Evolutionary conservation across 441 rosid species (phyloP).

Genomic region (Bruguiera hainesii): DNA sequence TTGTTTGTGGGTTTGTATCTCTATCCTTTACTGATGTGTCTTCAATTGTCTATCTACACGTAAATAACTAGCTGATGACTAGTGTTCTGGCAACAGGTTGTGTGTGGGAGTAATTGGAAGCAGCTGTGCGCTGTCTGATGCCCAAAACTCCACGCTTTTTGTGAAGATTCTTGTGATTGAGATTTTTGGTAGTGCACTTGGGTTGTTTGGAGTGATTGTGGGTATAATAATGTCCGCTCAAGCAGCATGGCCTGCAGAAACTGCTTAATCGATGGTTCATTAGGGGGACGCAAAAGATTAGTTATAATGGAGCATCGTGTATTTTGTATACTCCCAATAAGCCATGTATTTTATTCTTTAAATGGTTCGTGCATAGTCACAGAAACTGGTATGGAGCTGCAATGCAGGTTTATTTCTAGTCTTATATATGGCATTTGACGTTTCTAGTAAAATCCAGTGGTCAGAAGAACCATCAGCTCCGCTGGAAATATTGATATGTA

Average conservation of each 20-base stretch:
- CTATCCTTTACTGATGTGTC: slow-evolving; percentile 17
- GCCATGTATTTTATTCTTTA: slow-evolving; percentile 11
- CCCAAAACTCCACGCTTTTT: slow-evolving; percentile 91
- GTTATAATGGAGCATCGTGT: slow-evolving; percentile 7
- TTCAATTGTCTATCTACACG: neutral
- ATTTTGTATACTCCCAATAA: slow-evolving; percentile 13
- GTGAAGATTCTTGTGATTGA: slow-evolving; percentile 99
- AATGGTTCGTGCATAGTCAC: slow-evolving; percentile 19
- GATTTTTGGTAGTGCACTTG: slow-evolving; percentile 97
- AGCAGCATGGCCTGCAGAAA: slow-evolving; percentile 89
- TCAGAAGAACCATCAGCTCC: neutral
- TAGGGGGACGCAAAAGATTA: slow-evolving; percentile 6
- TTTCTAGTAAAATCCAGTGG: slow-evolving; percentile 13
- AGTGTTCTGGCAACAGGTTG: slow-evolving; percentile 41
- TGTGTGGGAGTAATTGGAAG: slow-evolving; percentile 98
- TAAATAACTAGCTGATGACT: slow-evolving; percentile 3
- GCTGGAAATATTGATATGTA: neutral
- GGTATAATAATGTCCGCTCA: slow-evolving; percentile 99
- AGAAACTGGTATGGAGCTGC: slow-evolving; percentile 22
- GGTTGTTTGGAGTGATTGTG: slow-evolving; percentile 95
- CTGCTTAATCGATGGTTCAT: slow-evolving; percentile 23
- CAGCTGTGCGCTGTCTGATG: slow-evolving; percentile 96
- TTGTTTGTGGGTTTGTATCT: slow-evolving; percentile 84
- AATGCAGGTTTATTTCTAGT: slow-evolving; percentile 16
- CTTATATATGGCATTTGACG: slow-evolving; percentile 18